phyloP scores from a whole-genome alignment of 2,329 filamentous ascomycete species.

The Alternaria sp. region DNA sequence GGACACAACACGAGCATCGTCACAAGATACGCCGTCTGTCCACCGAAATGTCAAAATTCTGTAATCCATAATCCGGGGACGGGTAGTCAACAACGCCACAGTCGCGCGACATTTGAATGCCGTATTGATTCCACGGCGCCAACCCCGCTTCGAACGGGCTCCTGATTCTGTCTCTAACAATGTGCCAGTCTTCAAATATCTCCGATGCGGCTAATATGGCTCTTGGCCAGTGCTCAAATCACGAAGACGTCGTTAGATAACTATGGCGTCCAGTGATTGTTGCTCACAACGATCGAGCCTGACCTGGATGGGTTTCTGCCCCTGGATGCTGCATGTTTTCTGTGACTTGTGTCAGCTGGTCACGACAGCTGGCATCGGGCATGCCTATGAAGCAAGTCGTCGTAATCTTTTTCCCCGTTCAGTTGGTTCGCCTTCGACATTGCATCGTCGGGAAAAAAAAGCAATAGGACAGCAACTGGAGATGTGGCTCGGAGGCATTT shows the following conservation, averaged over 20 bases:
- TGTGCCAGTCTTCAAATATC: constrained; percentile 20
- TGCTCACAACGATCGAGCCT: constrained; percentile 3
- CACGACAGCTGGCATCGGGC: constrained; percentile 34
- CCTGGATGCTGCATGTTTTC: constrained; percentile 40
- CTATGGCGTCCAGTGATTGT: constrained; percentile 21
- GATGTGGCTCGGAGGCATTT: background rate
- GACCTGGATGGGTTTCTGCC: constrained; percentile 15
- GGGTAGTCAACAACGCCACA: constrained; percentile 42
- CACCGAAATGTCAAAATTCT: constrained; percentile 26
- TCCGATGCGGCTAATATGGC: constrained; percentile 12
- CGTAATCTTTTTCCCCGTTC: constrained; percentile 25
- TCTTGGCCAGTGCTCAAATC: constrained; percentile 26
- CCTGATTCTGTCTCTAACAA: constrained; percentile 14
- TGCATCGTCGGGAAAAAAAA: constrained; percentile 18
- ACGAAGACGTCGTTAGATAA: constrained; percentile 16
- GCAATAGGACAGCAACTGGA: constrained; percentile 13
- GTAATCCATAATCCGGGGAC: constrained; percentile 29
- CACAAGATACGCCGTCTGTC: constrained; percentile 31
- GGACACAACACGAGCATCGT: constrained; percentile 40
- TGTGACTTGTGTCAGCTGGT: constrained; percentile 44
- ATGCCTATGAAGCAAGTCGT: constrained; percentile 29
- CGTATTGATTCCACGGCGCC: constrained; percentile 37
- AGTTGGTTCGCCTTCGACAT: constrained; percentile 14
- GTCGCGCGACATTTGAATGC: constrained; percentile 41
- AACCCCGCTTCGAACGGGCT: constrained; percentile 17